These are phyloP conservation scores for Xerocomus nothofagi DNA, from an alignment of 1,284 basidiomycete species.

Conservation along the genomic window DNA sequence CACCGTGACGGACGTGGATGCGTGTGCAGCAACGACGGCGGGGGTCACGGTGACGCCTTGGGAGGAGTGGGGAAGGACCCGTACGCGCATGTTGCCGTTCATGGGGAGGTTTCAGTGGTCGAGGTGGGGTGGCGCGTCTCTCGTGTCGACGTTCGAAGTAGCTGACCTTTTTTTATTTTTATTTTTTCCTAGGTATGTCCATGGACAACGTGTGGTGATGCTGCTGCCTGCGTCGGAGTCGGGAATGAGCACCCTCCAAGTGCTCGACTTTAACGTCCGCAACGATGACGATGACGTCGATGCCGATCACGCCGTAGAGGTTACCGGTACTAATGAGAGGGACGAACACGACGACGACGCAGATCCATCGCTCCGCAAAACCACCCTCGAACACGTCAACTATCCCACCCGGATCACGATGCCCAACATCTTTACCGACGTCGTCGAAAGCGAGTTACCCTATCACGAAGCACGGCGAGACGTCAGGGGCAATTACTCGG, in stretches of 20 bases:
- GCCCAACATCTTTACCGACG: conserved; percentile 20
- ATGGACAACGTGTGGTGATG: conserved; percentile 44
- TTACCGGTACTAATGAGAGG: background rate
- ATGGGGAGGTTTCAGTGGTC: conserved; percentile 38
- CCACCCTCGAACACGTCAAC: conserved; percentile 8
- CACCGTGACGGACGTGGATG: no score
- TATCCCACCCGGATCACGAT: conserved; percentile 14
- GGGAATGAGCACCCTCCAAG: conserved; percentile 24
- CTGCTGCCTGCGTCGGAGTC: conserved; percentile 18
- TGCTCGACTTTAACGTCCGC: conserved; percentile 42
- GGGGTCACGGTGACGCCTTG: conserved; percentile 38
- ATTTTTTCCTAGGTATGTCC: conserved; percentile 41
- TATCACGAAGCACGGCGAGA: conserved; percentile 19
- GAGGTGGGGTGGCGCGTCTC: conserved; percentile 28
- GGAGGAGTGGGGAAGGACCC: conserved; percentile 46
- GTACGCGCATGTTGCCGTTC: conserved; percentile 41
- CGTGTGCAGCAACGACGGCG: background rate
- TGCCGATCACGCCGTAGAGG: background rate
- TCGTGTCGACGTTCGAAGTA: no score
- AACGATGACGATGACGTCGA: background rate
- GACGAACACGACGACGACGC: background rate
- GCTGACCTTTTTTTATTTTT: no score
- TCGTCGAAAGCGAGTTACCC: conserved; percentile 28
- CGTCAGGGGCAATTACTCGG: conserved; percentile 25
- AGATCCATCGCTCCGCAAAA: background rate